These are phyloP conservation scores for Brasilioporus rufonigricans DNA, from an alignment of 768 basidiomycete species.

Conservation along the genomic window DNA sequence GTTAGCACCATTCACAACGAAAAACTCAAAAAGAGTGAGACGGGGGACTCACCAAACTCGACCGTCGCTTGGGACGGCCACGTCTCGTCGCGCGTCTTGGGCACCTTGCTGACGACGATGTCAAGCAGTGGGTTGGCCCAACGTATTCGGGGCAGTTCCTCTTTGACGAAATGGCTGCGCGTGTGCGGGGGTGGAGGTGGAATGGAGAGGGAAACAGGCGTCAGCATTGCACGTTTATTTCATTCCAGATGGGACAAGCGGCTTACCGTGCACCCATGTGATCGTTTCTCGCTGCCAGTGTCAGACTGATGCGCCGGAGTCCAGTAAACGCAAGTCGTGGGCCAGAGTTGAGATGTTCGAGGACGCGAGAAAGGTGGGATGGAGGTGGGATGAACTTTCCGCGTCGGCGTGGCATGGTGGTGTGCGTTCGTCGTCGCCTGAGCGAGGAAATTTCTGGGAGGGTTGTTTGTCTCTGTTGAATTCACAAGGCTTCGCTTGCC, in stretches of 20 bases:
- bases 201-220: too few species aligned
- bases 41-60: conserved; percentile 55
- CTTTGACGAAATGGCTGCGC: conserved; percentile 71
- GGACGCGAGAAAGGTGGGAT: conserved; percentile 53
- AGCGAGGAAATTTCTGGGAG: not conserved
- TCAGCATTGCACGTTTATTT: not conserved
- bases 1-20: not conserved
- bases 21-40: not conserved
- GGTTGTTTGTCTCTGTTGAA: conserved; percentile 25
- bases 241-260: not conserved
- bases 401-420: conserved; percentile 23
- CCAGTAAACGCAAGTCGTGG: conserved; percentile 51
- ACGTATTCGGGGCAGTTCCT: conserved; percentile 74
- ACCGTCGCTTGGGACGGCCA: conserved; percentile 64
- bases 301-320: conserved; percentile 53
- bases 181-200: not conserved
- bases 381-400: conserved; percentile 41
- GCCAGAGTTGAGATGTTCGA: conserved; percentile 47
- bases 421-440: not conserved
- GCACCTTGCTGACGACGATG: conserved; percentile 55
- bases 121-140: conserved; percentile 69
- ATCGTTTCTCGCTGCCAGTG: conserved; percentile 56
- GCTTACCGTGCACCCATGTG: conserved; percentile 73
- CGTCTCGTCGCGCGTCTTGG: conserved; percentile 49
- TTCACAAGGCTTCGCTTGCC: conserved; percentile 10